These are phyloP conservation scores for Salix brachista DNA, from an alignment of 345 rosid species.

Conservation along the genomic window DNA sequence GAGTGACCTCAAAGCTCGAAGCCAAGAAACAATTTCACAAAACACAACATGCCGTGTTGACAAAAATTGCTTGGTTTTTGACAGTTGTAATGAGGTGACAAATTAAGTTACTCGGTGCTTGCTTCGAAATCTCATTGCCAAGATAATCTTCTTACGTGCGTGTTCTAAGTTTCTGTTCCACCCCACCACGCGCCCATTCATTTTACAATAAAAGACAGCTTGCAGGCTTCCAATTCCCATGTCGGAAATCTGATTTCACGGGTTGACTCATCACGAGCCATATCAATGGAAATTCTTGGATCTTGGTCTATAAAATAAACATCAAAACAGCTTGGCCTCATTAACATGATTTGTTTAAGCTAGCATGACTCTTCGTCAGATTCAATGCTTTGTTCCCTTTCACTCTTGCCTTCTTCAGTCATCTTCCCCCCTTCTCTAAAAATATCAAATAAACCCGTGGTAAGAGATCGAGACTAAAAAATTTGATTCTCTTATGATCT, in stretches of 20 bases:
- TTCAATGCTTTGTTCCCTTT: slow-evolving; percentile 15
- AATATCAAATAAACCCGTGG: too few species aligned
- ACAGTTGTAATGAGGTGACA: background rate
- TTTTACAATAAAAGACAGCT: slow-evolving; percentile 3
- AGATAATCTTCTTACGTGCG: background rate
- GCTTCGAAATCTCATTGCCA: background rate
- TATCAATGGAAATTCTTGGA: slow-evolving; percentile 23
- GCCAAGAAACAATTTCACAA: background rate
- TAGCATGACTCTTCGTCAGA: background rate
- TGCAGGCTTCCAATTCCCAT: slow-evolving; percentile 16
- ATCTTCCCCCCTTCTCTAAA: too few species aligned
- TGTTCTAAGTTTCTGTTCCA: slow-evolving; percentile 3
- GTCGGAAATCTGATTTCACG: slow-evolving; percentile 12
- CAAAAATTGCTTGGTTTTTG: background rate
- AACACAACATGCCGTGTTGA: background rate
- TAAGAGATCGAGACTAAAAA: too few species aligned
- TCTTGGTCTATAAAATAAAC: slow-evolving; percentile 20
- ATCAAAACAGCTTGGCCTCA: background rate
- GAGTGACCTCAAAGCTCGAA: background rate
- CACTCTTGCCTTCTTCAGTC: background rate
- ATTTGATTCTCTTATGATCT: too few species aligned
- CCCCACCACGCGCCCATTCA: background rate
- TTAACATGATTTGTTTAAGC: background rate
- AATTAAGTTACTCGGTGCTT: background rate
- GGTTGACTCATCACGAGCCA: slow-evolving; percentile 10